These are phyloP conservation scores for Carex cristatella DNA, from an alignment of 176 grass and related monocot species.

Conservation along the genomic window DNA sequence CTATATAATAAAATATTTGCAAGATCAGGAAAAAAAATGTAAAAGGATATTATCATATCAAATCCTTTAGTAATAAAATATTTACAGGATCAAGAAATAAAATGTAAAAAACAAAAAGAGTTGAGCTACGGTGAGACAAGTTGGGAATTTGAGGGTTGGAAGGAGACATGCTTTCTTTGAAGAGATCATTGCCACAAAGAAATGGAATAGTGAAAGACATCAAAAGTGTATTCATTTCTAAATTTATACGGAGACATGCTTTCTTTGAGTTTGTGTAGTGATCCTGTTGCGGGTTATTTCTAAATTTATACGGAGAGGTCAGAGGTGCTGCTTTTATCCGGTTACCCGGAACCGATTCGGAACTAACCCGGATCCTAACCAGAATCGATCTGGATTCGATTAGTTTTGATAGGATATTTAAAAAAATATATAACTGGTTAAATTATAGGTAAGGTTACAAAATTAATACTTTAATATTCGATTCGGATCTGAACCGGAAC, in stretches of 20 bases:
- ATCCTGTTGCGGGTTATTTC: too few relatives aligned
- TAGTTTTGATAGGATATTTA: too few relatives aligned
- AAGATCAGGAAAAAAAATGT: background rate
- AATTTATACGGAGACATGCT: background rate
- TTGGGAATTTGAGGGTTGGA: slow-evolving; percentile 2
- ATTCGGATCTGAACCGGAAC: too few relatives aligned
- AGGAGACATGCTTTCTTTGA: background rate
- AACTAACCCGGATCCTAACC: too few relatives aligned
- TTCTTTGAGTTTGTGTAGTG: too few relatives aligned
- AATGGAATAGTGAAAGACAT: background rate
- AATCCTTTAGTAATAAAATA: background rate
- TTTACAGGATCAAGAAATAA: background rate
- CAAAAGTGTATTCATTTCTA: background rate
- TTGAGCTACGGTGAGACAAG: background rate
- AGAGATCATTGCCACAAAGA: slow-evolving; percentile 6
- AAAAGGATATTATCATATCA: background rate
- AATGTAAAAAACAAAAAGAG: background rate
- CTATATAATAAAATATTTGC: background rate
- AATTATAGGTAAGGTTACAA: too few relatives aligned
- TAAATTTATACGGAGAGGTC: too few relatives aligned
- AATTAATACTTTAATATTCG: too few relatives aligned
- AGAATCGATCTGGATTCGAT: too few relatives aligned
- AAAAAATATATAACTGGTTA: too few relatives aligned
- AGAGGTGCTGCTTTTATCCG: too few relatives aligned
- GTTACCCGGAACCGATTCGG: too few relatives aligned